Evolutionary conservation across 2,329 filamentous ascomycete genomes (phyloP), one percentile per base, ranked within the genome.

Genomic region (Aureobasidium namibiae): DNA sequence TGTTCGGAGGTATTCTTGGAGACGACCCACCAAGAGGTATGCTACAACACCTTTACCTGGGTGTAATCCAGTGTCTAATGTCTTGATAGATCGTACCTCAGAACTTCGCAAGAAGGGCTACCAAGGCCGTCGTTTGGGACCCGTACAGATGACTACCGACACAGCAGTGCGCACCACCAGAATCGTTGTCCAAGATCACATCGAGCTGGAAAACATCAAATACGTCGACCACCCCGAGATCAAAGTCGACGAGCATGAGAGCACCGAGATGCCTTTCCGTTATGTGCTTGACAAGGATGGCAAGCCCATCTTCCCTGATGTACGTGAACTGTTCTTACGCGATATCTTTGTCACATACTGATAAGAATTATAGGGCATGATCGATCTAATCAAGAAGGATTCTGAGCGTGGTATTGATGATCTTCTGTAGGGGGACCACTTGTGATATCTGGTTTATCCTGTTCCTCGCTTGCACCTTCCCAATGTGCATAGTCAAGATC

Each of bases 121-220:
- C 67, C 80, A 86, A 60, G 91, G 92, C 60, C 85, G 94, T 56
- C 82, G 94, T 60, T 79, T 99, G 31, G 94, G 94, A 0, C 90
- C 92, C 8, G 87, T 92, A 67, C 94, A 99, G 74, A 96, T 99
- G 92, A 97, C 94, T 3, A 99, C 94, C 4, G 94, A 99, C 72
- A 99, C 94, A 21, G 94, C 94, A 4, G 94, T 96, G 53, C 83
- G 94, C 65, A 92, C 96, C 45, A 97, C 94, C 33, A 84, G 94
- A 64, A 87, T 95, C 66, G 88, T 97, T 6, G 85, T 92, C 11
- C 88, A 95, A 68, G 84, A 92, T 64, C 88, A 88, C 76, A 82
- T 92, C 95, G 74, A 64, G 0, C 78, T 99, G 48, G 84, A 88
- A 59, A 78, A 91, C 64, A 87, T 99, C 34, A 80, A 85, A 1